phyloP scores from a whole-genome alignment of 768 basidiomycete species.

The Lactarius trivialis region DNA sequence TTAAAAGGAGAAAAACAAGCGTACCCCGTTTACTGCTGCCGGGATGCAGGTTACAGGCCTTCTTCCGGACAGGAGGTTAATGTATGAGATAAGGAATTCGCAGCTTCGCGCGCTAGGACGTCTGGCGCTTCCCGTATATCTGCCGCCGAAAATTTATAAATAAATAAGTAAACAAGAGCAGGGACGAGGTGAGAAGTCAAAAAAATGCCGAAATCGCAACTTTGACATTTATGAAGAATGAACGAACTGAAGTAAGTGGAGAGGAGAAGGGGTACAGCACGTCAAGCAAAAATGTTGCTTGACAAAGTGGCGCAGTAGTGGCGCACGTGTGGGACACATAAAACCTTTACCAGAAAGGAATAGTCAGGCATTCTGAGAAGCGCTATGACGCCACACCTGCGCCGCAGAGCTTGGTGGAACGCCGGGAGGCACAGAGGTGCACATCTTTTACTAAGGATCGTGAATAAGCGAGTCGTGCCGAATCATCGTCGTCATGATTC shows the following conservation, averaged over 20 bases:
- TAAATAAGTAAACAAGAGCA: not conserved
- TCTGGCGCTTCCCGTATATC: not conserved
- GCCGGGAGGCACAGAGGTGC: not conserved
- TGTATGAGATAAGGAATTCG: not conserved
- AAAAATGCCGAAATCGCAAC: not conserved
- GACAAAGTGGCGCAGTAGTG: too few species aligned
- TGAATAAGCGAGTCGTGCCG: not conserved
- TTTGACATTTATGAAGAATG: not conserved
- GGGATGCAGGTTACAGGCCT: too few species aligned
- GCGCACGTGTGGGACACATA: not conserved
- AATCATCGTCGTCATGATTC: not conserved
- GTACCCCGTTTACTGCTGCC: not conserved
- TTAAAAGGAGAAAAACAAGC: not conserved
- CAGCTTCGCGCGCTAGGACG: not conserved
- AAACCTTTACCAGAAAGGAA: not conserved
- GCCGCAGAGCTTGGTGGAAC: slow-evolving; percentile 13
- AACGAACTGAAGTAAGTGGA: not conserved
- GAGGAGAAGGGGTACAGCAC: not conserved
- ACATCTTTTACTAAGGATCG: not conserved
- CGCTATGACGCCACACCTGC: slow-evolving; percentile 15
- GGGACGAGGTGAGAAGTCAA: not conserved
- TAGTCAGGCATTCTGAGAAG: slow-evolving; percentile 11
- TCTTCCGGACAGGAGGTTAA: not conserved
- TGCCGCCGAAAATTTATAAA: not conserved
- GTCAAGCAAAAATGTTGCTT: not conserved